phyloP scores from a whole-genome alignment of 2,329 filamentous ascomycete species.

The Xylariaceae sp. region DNA sequence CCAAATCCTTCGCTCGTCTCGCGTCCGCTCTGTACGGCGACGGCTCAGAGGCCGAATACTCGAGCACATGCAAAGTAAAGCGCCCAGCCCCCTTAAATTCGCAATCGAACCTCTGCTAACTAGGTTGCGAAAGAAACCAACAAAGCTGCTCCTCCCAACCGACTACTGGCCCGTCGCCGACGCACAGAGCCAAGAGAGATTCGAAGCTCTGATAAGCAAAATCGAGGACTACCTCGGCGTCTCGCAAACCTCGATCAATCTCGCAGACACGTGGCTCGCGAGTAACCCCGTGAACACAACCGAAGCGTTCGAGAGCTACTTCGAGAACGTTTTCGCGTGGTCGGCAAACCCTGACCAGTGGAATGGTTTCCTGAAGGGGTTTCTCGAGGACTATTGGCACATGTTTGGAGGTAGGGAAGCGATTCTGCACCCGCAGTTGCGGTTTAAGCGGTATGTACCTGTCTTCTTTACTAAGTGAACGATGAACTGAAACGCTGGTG shows the following conservation, averaged over 20 bases:
- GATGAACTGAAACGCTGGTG: no score
- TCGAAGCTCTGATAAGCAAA: neutral
- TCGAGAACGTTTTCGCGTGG: neutral
- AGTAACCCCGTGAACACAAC: neutral
- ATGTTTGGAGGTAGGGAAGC: no score
- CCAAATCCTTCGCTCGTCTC: neutral
- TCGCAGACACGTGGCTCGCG: neutral
- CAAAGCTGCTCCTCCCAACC: neutral
- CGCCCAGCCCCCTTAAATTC: no score
- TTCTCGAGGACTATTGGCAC: no score
- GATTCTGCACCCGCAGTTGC: no score
- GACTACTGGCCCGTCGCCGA: neutral
- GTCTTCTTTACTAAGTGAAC: no score
- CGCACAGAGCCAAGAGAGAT: neutral
- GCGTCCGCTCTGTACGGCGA: no score
- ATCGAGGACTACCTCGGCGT: neutral
- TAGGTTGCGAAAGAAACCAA: neutral
- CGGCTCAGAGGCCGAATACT: neutral
- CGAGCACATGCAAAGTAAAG: neutral
- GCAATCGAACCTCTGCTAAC: no score
- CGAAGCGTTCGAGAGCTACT: conserved; percentile 1
- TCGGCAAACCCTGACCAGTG: neutral
- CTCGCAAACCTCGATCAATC: neutral
- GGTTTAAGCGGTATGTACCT: no score
- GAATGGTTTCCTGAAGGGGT: neutral